Evolutionary conservation across 495 filamentous ascomycete species (phyloP).

Genomic region (Daldinia bambusicola): DNA sequence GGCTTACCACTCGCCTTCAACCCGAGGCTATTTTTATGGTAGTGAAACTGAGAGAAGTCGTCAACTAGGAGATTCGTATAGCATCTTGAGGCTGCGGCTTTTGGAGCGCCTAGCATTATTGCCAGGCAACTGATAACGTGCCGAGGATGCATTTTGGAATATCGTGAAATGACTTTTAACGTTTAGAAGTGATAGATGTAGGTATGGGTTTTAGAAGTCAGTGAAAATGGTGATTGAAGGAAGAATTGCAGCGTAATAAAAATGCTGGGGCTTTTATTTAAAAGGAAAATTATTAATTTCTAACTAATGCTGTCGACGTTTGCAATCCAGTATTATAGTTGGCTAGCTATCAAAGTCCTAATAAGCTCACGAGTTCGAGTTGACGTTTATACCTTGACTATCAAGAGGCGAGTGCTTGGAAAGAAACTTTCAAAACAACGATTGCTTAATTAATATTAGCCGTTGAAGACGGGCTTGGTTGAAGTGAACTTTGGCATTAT

Average conservation of each 20-base stretch:
- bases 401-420: neutral
- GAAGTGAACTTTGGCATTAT: neutral
- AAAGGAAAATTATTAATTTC: no score
- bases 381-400: neutral
- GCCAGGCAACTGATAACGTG: neutral
- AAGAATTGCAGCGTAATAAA: no score
- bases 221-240: no score
- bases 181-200: neutral
- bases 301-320: no score
- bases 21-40: conserved; percentile 25
- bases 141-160: neutral
- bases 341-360: neutral
- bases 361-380: neutral
- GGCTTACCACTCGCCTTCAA: conserved; percentile 34
- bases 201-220: neutral
- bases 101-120: neutral
- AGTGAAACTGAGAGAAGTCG: conserved; percentile 23
- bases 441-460: neutral
- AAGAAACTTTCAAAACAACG: neutral
- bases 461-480: neutral
- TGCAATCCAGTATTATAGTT: neutral
- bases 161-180: neutral
- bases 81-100: conserved; percentile 8
- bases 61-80: conserved; percentile 27
- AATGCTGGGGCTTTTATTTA: no score